Conservation (phyloP, 2,329 filamentous ascomycete genomes). For the Chaetomium globosum region DNA sequence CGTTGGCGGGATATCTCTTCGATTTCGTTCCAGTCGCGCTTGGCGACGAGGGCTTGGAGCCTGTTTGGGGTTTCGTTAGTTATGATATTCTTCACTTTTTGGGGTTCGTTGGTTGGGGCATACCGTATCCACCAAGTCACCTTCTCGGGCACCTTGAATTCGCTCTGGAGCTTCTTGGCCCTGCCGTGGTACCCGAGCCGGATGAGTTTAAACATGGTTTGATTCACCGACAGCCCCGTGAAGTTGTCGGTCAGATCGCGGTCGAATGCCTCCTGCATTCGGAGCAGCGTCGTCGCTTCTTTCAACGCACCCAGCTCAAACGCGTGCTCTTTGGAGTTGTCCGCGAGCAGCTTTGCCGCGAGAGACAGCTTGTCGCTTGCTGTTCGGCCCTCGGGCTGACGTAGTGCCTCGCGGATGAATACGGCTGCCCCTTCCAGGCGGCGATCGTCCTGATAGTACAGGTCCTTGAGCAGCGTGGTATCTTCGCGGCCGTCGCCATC, state of each 20-base stretch:
- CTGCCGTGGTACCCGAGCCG: constrained; percentile 79
- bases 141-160: constrained; percentile 92
- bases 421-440: constrained; percentile 85
- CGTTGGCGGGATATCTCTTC: constrained; percentile 78
- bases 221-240: constrained; percentile 81
- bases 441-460: constrained; percentile 97
- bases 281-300: constrained; percentile 76
- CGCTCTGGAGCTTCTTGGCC: constrained; percentile 82
- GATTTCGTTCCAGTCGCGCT: constrained; percentile 88
- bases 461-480: constrained; percentile 83
- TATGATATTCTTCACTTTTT: not conserved
- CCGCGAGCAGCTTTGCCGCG: constrained; percentile 77
- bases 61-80: constrained; percentile 48
- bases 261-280: constrained; percentile 85
- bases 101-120: constrained; percentile 31
- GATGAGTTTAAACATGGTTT: constrained; percentile 88
- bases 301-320: constrained; percentile 75
- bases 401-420: constrained; percentile 80
- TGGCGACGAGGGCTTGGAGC: constrained; percentile 83
- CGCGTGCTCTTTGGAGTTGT: constrained; percentile 73
- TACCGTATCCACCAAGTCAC: constrained; percentile 81
- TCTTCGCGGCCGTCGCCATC: constrained; percentile 50
- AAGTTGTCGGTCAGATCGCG: constrained; percentile 78
- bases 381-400: constrained; percentile 68
- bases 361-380: constrained; percentile 85